phyloP scores from a whole-genome alignment of 1,139 yeast species.

The Candida sp. region DNA sequence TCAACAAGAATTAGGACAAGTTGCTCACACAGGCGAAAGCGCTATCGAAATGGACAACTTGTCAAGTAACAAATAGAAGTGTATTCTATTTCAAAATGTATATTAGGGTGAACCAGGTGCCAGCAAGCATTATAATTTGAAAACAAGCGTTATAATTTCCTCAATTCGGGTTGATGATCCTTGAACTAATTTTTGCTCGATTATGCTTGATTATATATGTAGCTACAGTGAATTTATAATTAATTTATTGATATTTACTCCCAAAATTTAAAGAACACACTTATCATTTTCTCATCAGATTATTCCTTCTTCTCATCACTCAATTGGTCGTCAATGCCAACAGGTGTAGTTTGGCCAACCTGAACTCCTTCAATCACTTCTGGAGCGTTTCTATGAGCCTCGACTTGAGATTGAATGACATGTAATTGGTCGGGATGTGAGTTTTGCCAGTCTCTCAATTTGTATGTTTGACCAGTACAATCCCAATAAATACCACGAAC shows the following conservation, averaged over 20 bases:
- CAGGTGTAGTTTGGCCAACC: conserved; percentile 21
- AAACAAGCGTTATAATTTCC: too few relatives aligned
- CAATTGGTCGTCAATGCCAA: conserved; percentile 21
- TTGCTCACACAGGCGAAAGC: conserved; percentile 12
- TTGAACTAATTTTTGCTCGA: too few relatives aligned
- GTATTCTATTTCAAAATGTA: neutral
- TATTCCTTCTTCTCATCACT: conserved; percentile 18
- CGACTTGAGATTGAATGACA: conserved; percentile 60
- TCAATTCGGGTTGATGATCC: too few relatives aligned
- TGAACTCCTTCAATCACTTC: conserved; percentile 27
- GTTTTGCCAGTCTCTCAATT: conserved; percentile 71
- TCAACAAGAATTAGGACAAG: conserved; percentile 38
- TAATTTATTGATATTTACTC: neutral
- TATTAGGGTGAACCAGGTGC: neutral
- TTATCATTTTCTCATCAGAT: neutral
- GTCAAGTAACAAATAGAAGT: neutral
- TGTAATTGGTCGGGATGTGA: conserved; percentile 67
- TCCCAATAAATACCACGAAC: conserved; percentile 85
- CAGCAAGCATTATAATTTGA: too few relatives aligned
- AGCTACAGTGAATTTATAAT: neutral
- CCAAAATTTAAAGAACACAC: neutral
- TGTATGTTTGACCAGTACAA: conserved; percentile 65
- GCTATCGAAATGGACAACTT: conserved; percentile 5
- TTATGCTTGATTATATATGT: neutral
- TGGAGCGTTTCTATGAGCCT: conserved; percentile 29